Base-by-base conservation (phyloP, 1,284 basidiomycete species). In the Pseudozyma sp. region DNA sequence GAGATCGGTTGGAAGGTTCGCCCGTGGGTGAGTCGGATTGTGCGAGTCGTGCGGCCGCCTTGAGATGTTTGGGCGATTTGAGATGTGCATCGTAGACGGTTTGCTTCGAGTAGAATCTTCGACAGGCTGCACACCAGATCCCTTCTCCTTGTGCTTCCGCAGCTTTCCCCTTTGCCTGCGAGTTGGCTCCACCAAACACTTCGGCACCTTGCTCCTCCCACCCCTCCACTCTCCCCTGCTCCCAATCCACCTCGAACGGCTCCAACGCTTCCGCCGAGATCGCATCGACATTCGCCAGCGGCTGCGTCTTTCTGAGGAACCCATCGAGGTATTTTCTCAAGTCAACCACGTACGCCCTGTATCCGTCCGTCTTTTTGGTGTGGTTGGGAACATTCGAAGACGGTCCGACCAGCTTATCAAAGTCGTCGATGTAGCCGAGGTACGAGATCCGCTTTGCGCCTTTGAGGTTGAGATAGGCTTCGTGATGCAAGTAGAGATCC, bases 21-120 rank as follows among this genome's bases (percentile, higher is more conserved):
- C 40, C 7, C 11, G 54, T 5, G 17, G 50, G 35, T 43, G 49
- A 29, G 9, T 44, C 48, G n/a, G 50, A 67, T 75, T 86, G 88
- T 4, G 89, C 89, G 76, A 92, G 89, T 77, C 91, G 92, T 54
- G 91, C 89, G 11, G 89, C 88, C 11, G 94, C 92, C 85, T 98
- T 99, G 82, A 93, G 87, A 84, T 99, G 97, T 84, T 94, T 97
- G 85, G 94, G 94, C 33, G 94, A 96, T 9, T 90, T 93, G 50
- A 99, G 86, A 84, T 99, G 97, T 5, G 94, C 95, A 79, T 97
- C 94, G 85, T 95, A 99, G 5, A 99, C 97, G 0, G 96, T 97
- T 85, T 97, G 93, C 85, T 98, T 99, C 13, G 95, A 90, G 85
- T 98, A 99, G 68, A 89, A 88, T 82, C 95, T 94, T 85, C 94